Evolutionary conservation across 192 early-diverging fungal genomes (phyloP).

Genomic region (Coemansia sp.): DNA sequence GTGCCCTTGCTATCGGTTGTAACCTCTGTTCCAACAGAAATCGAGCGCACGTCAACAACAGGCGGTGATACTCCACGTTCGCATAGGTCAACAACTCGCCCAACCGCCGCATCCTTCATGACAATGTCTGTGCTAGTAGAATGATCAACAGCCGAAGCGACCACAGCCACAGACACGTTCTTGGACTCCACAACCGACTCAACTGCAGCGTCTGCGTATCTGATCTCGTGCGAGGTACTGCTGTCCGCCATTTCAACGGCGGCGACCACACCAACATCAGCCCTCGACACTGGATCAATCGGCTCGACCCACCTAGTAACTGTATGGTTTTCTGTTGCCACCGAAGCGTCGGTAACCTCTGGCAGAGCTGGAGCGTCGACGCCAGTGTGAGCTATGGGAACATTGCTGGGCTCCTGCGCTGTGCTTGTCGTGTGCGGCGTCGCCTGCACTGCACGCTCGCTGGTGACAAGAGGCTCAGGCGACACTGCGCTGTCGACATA

Average conservation of each 20-base stretch:
- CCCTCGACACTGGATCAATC: conserved; percentile 33
- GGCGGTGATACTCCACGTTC: conserved; percentile 1
- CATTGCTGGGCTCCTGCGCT: conserved; percentile 17
- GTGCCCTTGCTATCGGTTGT: conserved; percentile 7
- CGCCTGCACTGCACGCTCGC: conserved; percentile 35
- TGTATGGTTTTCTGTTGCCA: conserved; percentile 16
- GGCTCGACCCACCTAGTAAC: conserved; percentile 38
- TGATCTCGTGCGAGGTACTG: conserved; percentile 18
- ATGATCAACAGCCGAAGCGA: not conserved
- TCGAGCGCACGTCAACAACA: conserved; percentile 1
- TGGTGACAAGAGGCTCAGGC: conserved; percentile 11
- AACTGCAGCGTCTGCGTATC: conserved; percentile 13
- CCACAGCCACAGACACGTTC: conserved; percentile 14
- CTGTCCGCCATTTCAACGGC: conserved; percentile 6
- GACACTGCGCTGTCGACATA: conserved; percentile 29
- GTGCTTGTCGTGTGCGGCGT: conserved; percentile 21
- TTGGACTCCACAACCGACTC: conserved; percentile 11
- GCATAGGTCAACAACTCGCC: conserved; percentile 1
- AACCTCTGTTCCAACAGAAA: conserved; percentile 8
- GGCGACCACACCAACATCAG: conserved; percentile 6
- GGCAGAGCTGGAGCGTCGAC: conserved; percentile 25
- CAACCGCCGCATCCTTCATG: not conserved
- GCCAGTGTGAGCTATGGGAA: conserved; percentile 16
- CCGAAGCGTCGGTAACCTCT: conserved; percentile 9
- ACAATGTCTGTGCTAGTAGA: conserved; percentile 8